phyloP scores from a whole-genome alignment of 1,139 yeast genomes.

The Diutina sp. region DNA sequence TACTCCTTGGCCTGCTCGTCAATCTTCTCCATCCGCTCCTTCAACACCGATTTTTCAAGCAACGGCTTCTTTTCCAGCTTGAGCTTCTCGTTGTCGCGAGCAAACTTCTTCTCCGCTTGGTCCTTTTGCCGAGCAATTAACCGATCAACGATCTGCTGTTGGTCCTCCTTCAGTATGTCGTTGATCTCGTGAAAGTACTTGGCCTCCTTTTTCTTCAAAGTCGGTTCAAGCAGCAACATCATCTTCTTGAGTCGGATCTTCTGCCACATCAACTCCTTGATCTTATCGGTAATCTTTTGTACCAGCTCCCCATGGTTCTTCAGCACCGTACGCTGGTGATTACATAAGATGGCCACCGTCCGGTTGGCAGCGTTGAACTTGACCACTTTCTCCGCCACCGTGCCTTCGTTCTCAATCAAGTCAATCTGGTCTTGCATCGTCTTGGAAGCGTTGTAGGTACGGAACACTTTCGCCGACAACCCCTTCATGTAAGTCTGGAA shows the following conservation, averaged over 20 bases:
- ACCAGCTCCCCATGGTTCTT: slow-evolving; percentile 75
- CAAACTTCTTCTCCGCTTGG: slow-evolving; percentile 49
- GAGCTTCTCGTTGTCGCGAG: slow-evolving; percentile 67
- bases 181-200: slow-evolving; percentile 57
- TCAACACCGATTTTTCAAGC: slow-evolving; percentile 41
- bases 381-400: slow-evolving; percentile 78
- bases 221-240: slow-evolving; percentile 54
- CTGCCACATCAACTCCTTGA: slow-evolving; percentile 77
- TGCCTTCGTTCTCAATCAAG: slow-evolving; percentile 69
- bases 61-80: slow-evolving; percentile 41
- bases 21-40: slow-evolving; percentile 45
- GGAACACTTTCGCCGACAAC: slow-evolving; percentile 89
- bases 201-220: slow-evolving; percentile 36
- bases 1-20: slow-evolving; percentile 44
- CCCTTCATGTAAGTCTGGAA: slow-evolving; percentile 88
- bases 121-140: slow-evolving; percentile 52
- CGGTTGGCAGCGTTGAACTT: slow-evolving; percentile 90
- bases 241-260: slow-evolving; percentile 61
- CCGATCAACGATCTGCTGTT: slow-evolving; percentile 39
- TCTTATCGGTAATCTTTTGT: slow-evolving; percentile 62
- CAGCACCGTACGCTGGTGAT: slow-evolving; percentile 89
- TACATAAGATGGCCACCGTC: slow-evolving; percentile 90
- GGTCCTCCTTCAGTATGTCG: slow-evolving; percentile 59
- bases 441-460: slow-evolving; percentile 93
- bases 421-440: slow-evolving; percentile 95